Base-by-base conservation (phyloP, 1,139 yeast genomes). In the Chernovozyma sophiae-reginae region DNA sequence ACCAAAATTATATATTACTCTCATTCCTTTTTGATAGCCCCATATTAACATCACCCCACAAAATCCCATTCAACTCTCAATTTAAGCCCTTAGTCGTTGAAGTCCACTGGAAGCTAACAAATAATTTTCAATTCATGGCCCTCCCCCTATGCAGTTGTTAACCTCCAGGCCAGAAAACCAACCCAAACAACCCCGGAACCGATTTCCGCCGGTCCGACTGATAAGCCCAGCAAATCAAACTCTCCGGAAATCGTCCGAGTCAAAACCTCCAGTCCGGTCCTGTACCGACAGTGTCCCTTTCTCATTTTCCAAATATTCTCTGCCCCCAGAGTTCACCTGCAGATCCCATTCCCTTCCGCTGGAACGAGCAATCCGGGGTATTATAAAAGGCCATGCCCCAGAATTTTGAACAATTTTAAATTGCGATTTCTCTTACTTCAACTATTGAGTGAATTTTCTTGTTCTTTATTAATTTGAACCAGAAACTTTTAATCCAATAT, bases 321-420 rank as follows among this genome's bases (percentile, higher is more conserved):
- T n/a, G n/a, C n/a, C n/a, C n/a, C n/a, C n/a, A n/a, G n/a, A n/a
- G n/a, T n/a, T n/a, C n/a, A n/a, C n/a, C n/a, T n/a, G n/a, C n/a
- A n/a, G n/a, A n/a, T n/a, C n/a, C n/a, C n/a, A 14, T 11, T 16
- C 11, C 25, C 40, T 31, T 43, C 44, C 45, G 45, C 43, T 42
- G 46, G 45, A 42, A 42, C 45, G 40, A 38, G 35, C 34, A 31
- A 31, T 35, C 37, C 17, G 37, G 37, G 37, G 37, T 35, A 35
- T 5, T 15, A 27, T 16, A 19, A 22, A 32, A 18, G 25, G 31
- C 19, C 22, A 12, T 12, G 4, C 31, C 31, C 31, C 31, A 28
- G 11, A 10, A 7, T 17, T 26, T 26, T 6, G 11, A 14, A 11
- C 25, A 23, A 11, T 23, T 23, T 23, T 23, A 11, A 23, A 11